Evolutionary conservation across 2,329 filamentous ascomycete genomes (phyloP).

Genomic region (Hypoxylon sp.): DNA sequence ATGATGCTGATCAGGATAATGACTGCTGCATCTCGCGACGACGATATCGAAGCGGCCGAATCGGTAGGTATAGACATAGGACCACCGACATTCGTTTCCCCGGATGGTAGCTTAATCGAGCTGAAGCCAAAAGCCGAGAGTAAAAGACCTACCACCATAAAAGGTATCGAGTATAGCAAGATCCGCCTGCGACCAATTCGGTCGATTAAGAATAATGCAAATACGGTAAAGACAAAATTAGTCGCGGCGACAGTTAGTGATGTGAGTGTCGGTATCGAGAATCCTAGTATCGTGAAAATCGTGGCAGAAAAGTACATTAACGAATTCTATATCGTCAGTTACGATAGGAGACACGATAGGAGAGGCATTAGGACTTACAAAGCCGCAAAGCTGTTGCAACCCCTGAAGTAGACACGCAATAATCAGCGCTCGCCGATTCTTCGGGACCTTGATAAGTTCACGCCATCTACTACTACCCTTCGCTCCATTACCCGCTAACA

Average conservation of each 20-base stretch:
- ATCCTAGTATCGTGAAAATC: constrained; percentile 83
- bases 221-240: constrained; percentile 84
- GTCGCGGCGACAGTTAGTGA: constrained; percentile 85
- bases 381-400: constrained; percentile 89
- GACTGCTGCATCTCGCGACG: constrained; percentile 58
- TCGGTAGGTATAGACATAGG: constrained; percentile 42
- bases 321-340: constrained; percentile 72
- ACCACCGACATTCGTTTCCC: constrained; percentile 41
- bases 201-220: constrained; percentile 83
- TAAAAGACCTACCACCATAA: constrained; percentile 83
- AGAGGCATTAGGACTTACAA: constrained; percentile 65
- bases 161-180: constrained; percentile 84
- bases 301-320: constrained; percentile 94
- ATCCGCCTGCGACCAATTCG: constrained; percentile 83
- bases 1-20: constrained; percentile 82
- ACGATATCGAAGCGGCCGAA: constrained; percentile 16
- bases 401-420: constrained; percentile 91
- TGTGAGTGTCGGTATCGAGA: constrained; percentile 82
- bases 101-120: constrained; percentile 66
- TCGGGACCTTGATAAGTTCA: constrained; percentile 70
- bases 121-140: constrained; percentile 81
- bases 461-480: constrained; percentile 58
- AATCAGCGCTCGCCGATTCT: constrained; percentile 80
- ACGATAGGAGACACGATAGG: not conserved
- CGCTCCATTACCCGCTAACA: constrained; percentile 54